Conservation (phyloP, 1,284 basidiomycete species). For the Hypsizygus ulmarius region DNA sequence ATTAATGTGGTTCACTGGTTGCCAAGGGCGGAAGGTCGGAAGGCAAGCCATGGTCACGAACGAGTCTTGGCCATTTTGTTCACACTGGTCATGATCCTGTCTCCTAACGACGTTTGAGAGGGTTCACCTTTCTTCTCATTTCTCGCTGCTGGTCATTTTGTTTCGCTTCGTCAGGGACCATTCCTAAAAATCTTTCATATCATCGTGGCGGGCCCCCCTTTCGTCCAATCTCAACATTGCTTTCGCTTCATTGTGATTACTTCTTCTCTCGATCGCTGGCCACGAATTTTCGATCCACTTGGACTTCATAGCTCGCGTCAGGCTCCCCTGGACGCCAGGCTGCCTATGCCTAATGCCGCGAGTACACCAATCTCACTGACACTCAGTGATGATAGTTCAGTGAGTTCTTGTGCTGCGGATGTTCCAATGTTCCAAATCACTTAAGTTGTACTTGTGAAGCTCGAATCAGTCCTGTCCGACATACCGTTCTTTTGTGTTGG, state of each 20-base stretch:
- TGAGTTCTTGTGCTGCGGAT: constrained; percentile 19
- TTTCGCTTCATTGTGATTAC: too few relatives aligned
- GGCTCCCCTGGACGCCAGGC: constrained; percentile 5
- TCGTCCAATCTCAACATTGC: too few relatives aligned
- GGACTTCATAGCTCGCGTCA: constrained; percentile 3
- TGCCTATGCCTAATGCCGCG: constrained; percentile 13
- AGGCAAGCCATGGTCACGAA: neutral
- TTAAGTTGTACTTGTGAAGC: constrained; percentile 32
- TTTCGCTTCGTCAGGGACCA: neutral
- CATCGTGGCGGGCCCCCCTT: neutral
- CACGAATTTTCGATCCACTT: neutral
- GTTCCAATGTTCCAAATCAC: constrained; percentile 1
- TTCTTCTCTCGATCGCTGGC: neutral
- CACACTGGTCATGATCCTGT: neutral
- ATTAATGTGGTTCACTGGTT: constrained; percentile 2
- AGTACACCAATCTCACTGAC: constrained; percentile 20
- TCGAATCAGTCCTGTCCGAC: constrained; percentile 59
- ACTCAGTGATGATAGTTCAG: constrained; percentile 34
- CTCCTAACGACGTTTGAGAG: constrained; percentile 1
- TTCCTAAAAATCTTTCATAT: neutral
- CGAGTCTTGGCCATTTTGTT: too few relatives aligned
- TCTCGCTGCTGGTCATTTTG: constrained; percentile 9
- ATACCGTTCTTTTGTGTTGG: constrained; percentile 70
- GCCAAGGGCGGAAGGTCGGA: constrained; percentile 9
- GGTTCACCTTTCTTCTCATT: constrained; percentile 4